Percentiles rank a stretch among this genome's conserved stretches.
Conservation (phyloP, 441 rosid genomes). For the Arabidopsis hybrid region DNA sequence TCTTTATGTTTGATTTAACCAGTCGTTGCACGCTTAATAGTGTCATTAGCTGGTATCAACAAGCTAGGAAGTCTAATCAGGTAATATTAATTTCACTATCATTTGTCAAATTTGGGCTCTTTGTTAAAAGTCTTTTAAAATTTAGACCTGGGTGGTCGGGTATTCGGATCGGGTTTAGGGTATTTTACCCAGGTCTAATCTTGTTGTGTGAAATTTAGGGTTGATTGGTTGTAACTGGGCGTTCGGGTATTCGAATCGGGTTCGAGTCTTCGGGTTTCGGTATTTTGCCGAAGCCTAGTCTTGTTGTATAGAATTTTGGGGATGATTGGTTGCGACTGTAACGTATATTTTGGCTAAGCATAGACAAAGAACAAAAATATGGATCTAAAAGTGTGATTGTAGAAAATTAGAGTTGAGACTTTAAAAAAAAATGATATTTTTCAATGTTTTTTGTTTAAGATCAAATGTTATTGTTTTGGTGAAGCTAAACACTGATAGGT, state of each 20-base stretch:
- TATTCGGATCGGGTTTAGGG: too few species aligned
- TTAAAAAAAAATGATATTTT: too few species aligned
- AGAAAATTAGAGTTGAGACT: too few species aligned
- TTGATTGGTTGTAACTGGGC: too few species aligned
- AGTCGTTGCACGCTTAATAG: slow-evolving; percentile 80
- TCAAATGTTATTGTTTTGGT: background rate
- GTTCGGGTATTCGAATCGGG: too few species aligned
- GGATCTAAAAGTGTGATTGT: background rate
- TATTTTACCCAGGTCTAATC: background rate
- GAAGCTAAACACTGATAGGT: background rate
- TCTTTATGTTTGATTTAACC: slow-evolving; percentile 83
- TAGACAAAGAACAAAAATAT: background rate
- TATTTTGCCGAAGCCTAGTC: too few species aligned
- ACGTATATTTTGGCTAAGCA: background rate
- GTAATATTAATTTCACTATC: slow-evolving; percentile 39
- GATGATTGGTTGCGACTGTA: background rate
- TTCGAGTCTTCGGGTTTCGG: too few species aligned
- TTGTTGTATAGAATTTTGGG: too few species aligned
- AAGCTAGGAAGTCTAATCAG: slow-evolving; percentile 85
- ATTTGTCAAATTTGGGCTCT: background rate
- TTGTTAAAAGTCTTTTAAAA: background rate
- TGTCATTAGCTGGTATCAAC: slow-evolving; percentile 76
- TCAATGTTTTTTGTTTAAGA: background rate
- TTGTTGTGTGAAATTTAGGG: background rate
- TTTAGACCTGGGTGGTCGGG: too few species aligned